Base-by-base conservation (phyloP, 345 rosid genomes). In the Hypericum perforatum region DNA sequence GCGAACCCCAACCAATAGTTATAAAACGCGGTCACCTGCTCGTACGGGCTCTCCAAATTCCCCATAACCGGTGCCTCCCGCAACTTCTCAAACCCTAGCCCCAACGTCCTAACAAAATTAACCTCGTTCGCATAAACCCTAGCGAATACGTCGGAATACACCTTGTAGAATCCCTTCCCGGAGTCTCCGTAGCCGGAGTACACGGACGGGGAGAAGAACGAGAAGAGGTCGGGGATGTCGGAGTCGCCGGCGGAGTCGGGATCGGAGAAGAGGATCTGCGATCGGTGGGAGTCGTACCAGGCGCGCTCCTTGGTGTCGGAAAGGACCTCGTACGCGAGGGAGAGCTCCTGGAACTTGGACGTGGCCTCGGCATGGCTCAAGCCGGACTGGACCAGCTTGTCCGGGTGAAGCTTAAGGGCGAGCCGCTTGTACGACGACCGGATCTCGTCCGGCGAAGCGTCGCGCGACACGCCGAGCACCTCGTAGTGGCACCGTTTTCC, bases 391-490 rank as follows among this genome's bases (percentile, higher is more conserved):
- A 92, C 65, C 14, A 92, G 98, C 89, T 92, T 92, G 66, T 92
- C 98, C 5, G 98, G 98, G 61, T 92, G 97, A 70, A 92, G 95
- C 48, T 77, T 97, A 36, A 92, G 79, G 49, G 98, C 98, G 6
- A 81, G 77, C 64, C 79, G 84, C 67, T 59, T 80, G 78, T 85
- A 92, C 1, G 97, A 74, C 2, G 91, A 68, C 15, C 94, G 84
- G 53, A 88, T 88, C 68, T 88, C 95, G 14, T 85, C 98, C n/a
- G 86, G 55, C 0, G 76, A 43, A 39, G 84, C 75, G 51, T 83
- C 94, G 39, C 66, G 80, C 37, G 54, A 54, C 3, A 85, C 53
- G 38, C 82, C 90, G 55, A 88, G 76, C 5, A 88, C 85, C 67
- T 88, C 98, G 80, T 92, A 92, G 41, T 72, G 84, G 73, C 95